Conservation (phyloP, 371 early-diverging fungal species). For the Circinella umbellata region DNA sequence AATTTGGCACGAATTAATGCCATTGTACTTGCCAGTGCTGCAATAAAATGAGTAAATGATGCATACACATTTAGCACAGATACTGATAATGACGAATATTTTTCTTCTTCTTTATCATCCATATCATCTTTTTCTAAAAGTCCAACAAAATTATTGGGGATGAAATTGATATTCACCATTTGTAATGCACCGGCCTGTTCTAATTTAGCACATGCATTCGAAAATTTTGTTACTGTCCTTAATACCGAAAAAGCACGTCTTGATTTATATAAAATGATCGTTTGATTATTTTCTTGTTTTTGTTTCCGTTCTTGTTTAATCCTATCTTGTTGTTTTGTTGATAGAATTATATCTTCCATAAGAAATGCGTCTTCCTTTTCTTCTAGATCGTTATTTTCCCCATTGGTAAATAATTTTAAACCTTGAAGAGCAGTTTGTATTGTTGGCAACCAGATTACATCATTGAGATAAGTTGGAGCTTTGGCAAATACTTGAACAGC, state of each 20-base stretch:
- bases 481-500: constrained; percentile 31
- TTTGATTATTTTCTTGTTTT: neutral
- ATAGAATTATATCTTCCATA: neutral
- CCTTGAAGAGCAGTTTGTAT: constrained; percentile 32
- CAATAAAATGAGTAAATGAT: constrained; percentile 27
- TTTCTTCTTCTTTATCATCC: too few relatives aligned
- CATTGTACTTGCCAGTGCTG: constrained; percentile 28
- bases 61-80: constrained; percentile 26
- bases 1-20: constrained; percentile 35
- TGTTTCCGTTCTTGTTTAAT: neutral
- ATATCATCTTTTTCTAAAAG: too few relatives aligned
- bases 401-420: neutral
- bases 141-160: neutral
- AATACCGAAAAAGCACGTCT: constrained; percentile 32
- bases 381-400: neutral
- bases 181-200: constrained; percentile 29
- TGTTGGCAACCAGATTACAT: constrained; percentile 31
- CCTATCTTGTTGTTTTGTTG: neutral
- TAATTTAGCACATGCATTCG: constrained; percentile 32
- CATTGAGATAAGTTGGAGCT: constrained; percentile 23
- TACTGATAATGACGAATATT: neutral
- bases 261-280: constrained; percentile 24
- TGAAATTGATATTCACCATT: constrained; percentile 16
- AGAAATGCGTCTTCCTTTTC: neutral
- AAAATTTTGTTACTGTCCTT: constrained; percentile 15